Evolutionary conservation across 345 rosid genomes (phyloP), one percentile per base, ranked within the genome.

Genomic region (Toxicodendron radicans): DNA sequence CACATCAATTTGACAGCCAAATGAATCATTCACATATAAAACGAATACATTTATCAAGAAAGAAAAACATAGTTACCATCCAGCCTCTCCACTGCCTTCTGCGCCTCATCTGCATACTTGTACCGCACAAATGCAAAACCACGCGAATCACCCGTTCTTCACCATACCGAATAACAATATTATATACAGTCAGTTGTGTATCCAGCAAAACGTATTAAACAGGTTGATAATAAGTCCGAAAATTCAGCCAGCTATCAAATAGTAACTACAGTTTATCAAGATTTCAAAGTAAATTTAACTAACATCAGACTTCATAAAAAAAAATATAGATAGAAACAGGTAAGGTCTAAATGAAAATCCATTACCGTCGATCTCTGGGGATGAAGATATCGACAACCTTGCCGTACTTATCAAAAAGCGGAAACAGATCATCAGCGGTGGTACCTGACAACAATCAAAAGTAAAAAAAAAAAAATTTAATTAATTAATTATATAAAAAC

Each of bases 311-410:
- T 27, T 53, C 43, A 51, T 18, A 3, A 7, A 10, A 6, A 7
- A 21, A 27, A 30, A 48, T 30, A 45, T 69, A 62, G 16, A 60
- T 14, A 46, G 48, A 67, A 57, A 64, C 13, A 5, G 9, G 2
- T 38, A 4, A 43, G 3, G 24, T 4, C 27, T 0, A 49, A 51
- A 16, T 2, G 17, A 10, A 57, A 41, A 74, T 4, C 52, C 48
- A 43, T 38, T 64, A 87, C 97, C 97, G 90, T 75, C 95, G 92
- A 84, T 92, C 97, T 80, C 90, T 88, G 24, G 95, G 97, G 38
- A 92, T 90, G 71, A 90, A 88, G 53, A 92, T 87, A 66, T 92
- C 97, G 7, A 90, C 95, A 52, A 92, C 97, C 84, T 92, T 92
- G 2, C 97, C 97, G 43, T 92, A 90, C 92, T 90, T 92, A 12